These are phyloP conservation scores for Cryptococcus sp. DNA, from an alignment of 1,284 basidiomycete species.

Conservation along the genomic window DNA sequence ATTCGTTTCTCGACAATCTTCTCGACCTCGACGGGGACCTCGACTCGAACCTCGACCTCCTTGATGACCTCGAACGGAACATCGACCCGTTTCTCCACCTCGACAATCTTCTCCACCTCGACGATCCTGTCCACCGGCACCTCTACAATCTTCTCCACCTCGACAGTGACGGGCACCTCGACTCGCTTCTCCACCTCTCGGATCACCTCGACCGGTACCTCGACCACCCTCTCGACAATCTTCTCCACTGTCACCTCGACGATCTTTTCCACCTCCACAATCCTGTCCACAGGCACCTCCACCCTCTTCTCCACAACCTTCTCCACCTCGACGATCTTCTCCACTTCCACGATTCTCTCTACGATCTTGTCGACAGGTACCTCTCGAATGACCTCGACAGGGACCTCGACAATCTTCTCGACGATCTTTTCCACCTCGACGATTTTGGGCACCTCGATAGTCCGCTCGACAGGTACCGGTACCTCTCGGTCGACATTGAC, in stretches of 20 bases:
- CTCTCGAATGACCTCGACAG: constrained; percentile 26
- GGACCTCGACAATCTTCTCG: constrained; percentile 34
- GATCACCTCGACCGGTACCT: constrained; percentile 18
- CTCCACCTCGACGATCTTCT: constrained; percentile 41
- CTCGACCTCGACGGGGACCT: constrained; percentile 38
- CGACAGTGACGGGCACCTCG: constrained; percentile 49
- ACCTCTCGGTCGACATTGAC: constrained; percentile 28
- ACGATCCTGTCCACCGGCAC: constrained; percentile 46
- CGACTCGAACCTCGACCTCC: constrained; percentile 40
- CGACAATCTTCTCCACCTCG: constrained; percentile 39
- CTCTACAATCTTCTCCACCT: constrained; percentile 37
- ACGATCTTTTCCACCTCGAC: constrained; percentile 35
- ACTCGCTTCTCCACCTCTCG: constrained; percentile 42
- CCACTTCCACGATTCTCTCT: constrained; percentile 22
- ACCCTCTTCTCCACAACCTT: constrained; percentile 36
- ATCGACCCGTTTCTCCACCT: constrained; percentile 25
- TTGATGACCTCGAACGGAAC: constrained; percentile 39
- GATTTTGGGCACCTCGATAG: constrained; percentile 44
- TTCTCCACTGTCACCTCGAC: constrained; percentile 37
- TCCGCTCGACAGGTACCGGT: constrained; percentile 38
- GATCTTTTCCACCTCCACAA: constrained; percentile 30
- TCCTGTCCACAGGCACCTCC: constrained; percentile 31
- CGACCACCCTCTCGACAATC: constrained; percentile 39
- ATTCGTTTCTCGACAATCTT: constrained; percentile 43
- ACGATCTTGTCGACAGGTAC: constrained; percentile 25